Percentiles rank a stretch among this genome's conserved stretches.
These are phyloP conservation scores for Stemphylium vesicarium DNA, from an alignment of 2,329 filamentous ascomycete species.

Conservation along the genomic window DNA sequence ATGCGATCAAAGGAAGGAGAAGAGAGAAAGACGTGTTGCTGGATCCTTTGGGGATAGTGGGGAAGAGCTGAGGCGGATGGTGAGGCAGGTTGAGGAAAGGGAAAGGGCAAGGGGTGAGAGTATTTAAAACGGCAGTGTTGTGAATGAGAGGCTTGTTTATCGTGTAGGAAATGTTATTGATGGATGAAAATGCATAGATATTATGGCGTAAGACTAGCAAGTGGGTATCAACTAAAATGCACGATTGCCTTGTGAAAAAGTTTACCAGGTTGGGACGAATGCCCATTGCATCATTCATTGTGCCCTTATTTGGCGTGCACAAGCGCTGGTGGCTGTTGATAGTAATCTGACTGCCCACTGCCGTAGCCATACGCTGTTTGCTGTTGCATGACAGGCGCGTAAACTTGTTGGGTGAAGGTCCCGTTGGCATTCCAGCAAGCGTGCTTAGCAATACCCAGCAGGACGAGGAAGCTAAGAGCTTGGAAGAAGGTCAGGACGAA, in stretches of 20 bases:
- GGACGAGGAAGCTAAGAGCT: slow-evolving; percentile 23
- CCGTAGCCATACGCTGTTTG: slow-evolving; percentile 17
- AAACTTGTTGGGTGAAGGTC: not conserved
- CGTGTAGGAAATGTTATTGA: too few relatives aligned
- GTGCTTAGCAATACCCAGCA: slow-evolving; percentile 32
- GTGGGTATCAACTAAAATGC: not conserved
- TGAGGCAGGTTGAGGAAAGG: too few relatives aligned
- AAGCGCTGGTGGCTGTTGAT: slow-evolving; percentile 22
- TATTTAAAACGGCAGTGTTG: too few relatives aligned
- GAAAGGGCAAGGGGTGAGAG: too few relatives aligned
- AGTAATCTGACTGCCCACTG: slow-evolving; percentile 19
- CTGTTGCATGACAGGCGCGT: slow-evolving; percentile 9
- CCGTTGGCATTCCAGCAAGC: slow-evolving; percentile 11
- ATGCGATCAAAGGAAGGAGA: too few relatives aligned
- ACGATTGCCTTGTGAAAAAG: not conserved
- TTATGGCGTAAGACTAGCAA: not conserved
- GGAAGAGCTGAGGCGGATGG: too few relatives aligned
- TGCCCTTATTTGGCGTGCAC: not conserved
- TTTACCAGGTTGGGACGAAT: not conserved
- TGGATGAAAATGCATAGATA: not conserved
- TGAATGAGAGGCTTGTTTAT: too few relatives aligned
- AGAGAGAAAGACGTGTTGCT: too few relatives aligned
- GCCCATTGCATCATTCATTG: too few relatives aligned
- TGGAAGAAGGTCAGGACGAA: slow-evolving; percentile 26
- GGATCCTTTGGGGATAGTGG: too few relatives aligned